Conservation (phyloP, 176 grass and related monocot genomes). For the Microstegium vimineum region DNA sequence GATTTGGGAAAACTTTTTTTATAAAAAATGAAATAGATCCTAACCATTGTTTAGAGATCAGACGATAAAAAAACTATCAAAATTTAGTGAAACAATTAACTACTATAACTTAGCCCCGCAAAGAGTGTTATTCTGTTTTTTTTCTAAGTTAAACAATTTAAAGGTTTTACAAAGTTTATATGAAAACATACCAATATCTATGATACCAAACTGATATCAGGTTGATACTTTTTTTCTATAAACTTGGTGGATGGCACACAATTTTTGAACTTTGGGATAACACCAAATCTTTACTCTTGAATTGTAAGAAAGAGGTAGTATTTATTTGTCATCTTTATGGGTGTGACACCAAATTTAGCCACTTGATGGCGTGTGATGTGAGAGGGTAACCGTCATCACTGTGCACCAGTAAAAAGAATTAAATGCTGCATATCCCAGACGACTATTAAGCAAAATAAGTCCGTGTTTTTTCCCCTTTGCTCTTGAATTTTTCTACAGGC, state of each 20-base stretch:
- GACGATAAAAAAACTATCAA: no score
- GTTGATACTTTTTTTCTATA: not conserved
- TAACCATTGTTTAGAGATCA: no score
- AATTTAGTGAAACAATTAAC: no score
- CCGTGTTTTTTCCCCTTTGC: fast-evolving
- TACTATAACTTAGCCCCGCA: no score
- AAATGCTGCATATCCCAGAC: not conserved
- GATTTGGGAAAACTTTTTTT: no score
- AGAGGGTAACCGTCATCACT: not conserved
- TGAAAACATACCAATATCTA: no score
- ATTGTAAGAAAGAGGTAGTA: not conserved
- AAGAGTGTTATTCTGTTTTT: no score
- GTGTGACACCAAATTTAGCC: not conserved
- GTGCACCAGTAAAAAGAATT: not conserved
- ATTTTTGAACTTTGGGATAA: not conserved
- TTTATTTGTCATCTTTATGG: not conserved
- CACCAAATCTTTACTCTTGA: no score
- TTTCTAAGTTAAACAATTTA: no score
- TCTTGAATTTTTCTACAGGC: not conserved
- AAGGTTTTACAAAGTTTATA: no score
- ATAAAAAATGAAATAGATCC: no score
- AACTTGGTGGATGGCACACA: not conserved
- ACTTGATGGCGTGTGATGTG: not conserved
- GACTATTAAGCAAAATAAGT: not conserved
- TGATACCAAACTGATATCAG: no score